Evolutionary conservation across 768 basidiomycete genomes (phyloP).

Genomic region (Collybia nuda): DNA sequence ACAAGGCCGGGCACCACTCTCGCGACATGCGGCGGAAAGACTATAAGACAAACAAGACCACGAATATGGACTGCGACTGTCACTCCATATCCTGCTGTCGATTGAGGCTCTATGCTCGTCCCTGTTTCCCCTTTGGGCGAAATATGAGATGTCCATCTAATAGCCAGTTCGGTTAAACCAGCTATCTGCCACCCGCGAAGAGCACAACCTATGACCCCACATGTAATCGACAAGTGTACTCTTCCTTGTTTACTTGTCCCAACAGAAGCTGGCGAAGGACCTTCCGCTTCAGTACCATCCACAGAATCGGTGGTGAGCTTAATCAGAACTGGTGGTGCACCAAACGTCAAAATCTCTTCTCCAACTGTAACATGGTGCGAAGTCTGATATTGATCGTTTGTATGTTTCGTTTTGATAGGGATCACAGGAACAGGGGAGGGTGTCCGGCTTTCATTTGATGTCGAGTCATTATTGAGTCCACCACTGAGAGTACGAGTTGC

Average conservation of each 20-base stretch:
- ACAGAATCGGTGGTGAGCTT: slow-evolving; percentile 49
- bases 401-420: too few relatives aligned
- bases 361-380: slow-evolving; percentile 18
- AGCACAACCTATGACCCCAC: slow-evolving; percentile 56
- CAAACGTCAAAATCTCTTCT: slow-evolving; percentile 59
- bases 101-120: background rate
- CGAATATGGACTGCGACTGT: slow-evolving; percentile 14
- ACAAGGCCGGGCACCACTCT: slow-evolving; percentile 6
- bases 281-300: slow-evolving; percentile 3
- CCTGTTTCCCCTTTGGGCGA: background rate
- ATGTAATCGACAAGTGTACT: slow-evolving; percentile 37
- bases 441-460: slow-evolving; percentile 5
- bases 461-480: background rate
- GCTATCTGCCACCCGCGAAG: slow-evolving; percentile 58
- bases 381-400: too few relatives aligned
- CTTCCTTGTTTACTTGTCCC: slow-evolving; percentile 22
- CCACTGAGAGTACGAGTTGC: slow-evolving; percentile 8
- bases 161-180: slow-evolving; percentile 41
- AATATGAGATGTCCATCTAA: slow-evolving; percentile 26
- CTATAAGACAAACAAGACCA: slow-evolving; percentile 48
- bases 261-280: slow-evolving; percentile 6
- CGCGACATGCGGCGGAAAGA: slow-evolving; percentile 34
- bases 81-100: background rate
- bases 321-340: slow-evolving; percentile 59
- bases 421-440: slow-evolving; percentile 9